These are phyloP conservation scores for Monoraphidium neglectum DNA, from an alignment of 139 green algal genomes.

Conservation along the genomic window DNA sequence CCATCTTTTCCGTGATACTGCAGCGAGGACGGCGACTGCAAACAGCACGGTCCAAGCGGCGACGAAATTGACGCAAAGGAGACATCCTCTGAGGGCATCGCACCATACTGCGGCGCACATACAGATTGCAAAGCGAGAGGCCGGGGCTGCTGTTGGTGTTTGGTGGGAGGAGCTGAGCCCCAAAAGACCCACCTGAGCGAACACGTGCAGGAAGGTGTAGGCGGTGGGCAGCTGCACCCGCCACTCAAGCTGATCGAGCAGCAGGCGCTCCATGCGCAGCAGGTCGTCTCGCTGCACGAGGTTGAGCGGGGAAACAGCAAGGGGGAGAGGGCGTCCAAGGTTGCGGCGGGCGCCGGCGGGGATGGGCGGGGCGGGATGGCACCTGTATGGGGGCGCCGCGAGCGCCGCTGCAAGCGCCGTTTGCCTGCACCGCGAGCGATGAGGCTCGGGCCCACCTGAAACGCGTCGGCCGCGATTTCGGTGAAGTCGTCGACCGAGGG, in stretches of 20 bases:
- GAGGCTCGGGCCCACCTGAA: constrained; percentile 5
- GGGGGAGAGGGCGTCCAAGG: neutral
- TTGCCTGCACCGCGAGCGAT: neutral
- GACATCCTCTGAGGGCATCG: too few relatives aligned
- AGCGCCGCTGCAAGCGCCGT: neutral
- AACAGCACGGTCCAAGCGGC: too few relatives aligned
- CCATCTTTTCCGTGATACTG: too few relatives aligned
- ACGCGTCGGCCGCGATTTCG: constrained; percentile 37
- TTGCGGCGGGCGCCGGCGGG: neutral
- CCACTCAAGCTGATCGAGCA: constrained; percentile 52
- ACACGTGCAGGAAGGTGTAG: constrained; percentile 54
- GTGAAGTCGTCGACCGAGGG: constrained; percentile 26
- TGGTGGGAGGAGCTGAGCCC: neutral
- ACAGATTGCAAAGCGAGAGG: neutral
- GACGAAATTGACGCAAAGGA: neutral
- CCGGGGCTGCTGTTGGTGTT: neutral
- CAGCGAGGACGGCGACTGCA: too few relatives aligned
- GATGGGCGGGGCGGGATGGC: neutral
- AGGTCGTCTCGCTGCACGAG: constrained; percentile 42
- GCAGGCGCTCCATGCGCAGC: constrained; percentile 51
- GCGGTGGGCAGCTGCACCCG: constrained; percentile 47
- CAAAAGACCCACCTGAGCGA: constrained; percentile 23
- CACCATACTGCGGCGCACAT: neutral
- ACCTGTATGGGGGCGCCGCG: neutral
- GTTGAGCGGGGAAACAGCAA: neutral